phyloP scores from a whole-genome alignment of 306 rosid species.

The Spatholobus suberectus region DNA sequence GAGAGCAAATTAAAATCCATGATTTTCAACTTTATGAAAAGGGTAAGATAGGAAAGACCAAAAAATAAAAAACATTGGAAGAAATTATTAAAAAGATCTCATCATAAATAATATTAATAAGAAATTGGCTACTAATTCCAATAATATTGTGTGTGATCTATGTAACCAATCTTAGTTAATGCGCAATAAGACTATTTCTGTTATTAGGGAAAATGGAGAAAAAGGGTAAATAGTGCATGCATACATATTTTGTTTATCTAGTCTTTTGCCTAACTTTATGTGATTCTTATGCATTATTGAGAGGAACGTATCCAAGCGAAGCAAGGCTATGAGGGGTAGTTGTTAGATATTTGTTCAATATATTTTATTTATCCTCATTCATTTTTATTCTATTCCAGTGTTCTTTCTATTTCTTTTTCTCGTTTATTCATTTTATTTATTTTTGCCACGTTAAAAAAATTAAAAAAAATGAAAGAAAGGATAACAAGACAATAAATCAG shows the following conservation, averaged over 20 bases:
- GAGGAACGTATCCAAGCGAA: constrained; percentile 57
- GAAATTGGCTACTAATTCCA: not conserved
- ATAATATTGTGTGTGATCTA: not conserved
- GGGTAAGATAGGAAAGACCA: no score
- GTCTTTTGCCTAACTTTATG: constrained; percentile 56
- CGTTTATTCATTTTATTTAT: not conserved
- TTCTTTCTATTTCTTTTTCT: not conserved
- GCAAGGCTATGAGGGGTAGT: constrained; percentile 72
- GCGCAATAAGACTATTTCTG: not conserved
- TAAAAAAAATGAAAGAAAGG: not conserved
- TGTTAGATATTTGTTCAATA: constrained; percentile 28
- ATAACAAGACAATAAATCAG: no score
- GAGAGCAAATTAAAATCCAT: no score
- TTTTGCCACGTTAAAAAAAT: not conserved
- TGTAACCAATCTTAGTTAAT: not conserved
- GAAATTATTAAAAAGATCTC: no score
- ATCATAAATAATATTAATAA: not conserved
- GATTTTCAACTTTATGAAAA: no score
- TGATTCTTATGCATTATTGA: constrained; percentile 87
- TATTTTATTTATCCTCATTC: not conserved
- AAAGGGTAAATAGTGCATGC: constrained; percentile 43
- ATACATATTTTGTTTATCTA: constrained; percentile 35
- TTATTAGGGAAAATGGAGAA: not conserved
- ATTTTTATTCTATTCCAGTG: not conserved
- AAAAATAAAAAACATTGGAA: not conserved